Percentiles rank a stretch among this genome's conserved stretches.
Conservation (phyloP, 1,139 yeast genomes). For the Kurtzmaniella quercitrusa region DNA sequence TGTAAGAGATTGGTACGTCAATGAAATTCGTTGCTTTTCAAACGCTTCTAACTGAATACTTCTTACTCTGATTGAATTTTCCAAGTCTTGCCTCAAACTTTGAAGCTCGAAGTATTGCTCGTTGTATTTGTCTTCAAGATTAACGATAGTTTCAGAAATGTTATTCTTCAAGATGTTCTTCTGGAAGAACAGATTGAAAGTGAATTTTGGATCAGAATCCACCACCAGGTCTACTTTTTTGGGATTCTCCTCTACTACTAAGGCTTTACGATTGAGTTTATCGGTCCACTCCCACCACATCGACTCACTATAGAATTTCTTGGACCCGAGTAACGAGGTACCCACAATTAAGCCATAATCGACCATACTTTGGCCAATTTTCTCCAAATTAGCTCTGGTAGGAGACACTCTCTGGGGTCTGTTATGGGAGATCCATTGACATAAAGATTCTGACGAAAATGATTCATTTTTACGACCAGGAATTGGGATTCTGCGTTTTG, state of each 20-base stretch:
- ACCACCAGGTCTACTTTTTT: not conserved
- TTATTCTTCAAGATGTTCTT: slow-evolving; percentile 31
- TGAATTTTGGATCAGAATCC: not conserved
- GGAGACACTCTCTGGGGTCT: slow-evolving; percentile 36
- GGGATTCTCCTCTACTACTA: not conserved
- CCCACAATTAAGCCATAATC: slow-evolving; percentile 33
- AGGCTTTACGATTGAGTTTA: not conserved
- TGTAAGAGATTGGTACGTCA: slow-evolving; percentile 32
- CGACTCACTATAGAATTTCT: slow-evolving; percentile 39
- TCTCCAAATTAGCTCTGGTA: slow-evolving; percentile 35
- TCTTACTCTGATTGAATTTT: slow-evolving; percentile 20
- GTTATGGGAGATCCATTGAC: slow-evolving; percentile 23
- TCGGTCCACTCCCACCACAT: slow-evolving; percentile 50
- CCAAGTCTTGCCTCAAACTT: slow-evolving; percentile 27
- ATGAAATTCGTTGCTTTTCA: slow-evolving; percentile 32
- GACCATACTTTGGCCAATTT: slow-evolving; percentile 39
- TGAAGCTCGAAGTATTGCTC: slow-evolving; percentile 31
- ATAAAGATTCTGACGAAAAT: slow-evolving; percentile 37
- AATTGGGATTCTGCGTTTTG: slow-evolving; percentile 32
- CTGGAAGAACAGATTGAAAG: slow-evolving; percentile 12
- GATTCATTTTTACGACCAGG: slow-evolving; percentile 41
- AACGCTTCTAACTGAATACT: slow-evolving; percentile 29
- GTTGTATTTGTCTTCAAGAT: slow-evolving; percentile 29
- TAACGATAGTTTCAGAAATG: slow-evolving; percentile 24
- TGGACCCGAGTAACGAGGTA: slow-evolving; percentile 29